A percentile compares a stretch with the other conserved stretches of the same genome.
These are phyloP conservation scores for Kuraishia piskuri DNA, from an alignment of 805 yeast genomes.

Conservation along the genomic window DNA sequence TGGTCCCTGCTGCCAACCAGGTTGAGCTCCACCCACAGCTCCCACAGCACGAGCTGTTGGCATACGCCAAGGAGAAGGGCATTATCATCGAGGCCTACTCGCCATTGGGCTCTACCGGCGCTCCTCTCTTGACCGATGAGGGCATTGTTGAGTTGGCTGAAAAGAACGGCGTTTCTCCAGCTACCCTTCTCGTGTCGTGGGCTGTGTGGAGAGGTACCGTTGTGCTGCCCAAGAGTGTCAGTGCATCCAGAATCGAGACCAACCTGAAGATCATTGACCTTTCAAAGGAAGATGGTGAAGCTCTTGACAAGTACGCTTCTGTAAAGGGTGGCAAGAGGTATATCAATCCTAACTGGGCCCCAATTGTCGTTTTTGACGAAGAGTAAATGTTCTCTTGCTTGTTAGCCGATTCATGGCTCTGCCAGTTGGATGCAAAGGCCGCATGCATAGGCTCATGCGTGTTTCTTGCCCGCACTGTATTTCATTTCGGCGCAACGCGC, in stretches of 20 bases:
- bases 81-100: conserved; percentile 67
- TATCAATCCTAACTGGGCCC: conserved; percentile 15
- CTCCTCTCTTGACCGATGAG: conserved; percentile 41
- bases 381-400: conserved; percentile 1
- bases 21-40: conserved; percentile 67
- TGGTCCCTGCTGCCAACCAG: conserved; percentile 65
- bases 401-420: neutral
- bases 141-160: conserved; percentile 34
- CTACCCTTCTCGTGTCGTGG: conserved; percentile 51
- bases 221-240: conserved; percentile 42
- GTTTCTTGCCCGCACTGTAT: too few species aligned
- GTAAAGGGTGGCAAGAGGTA: conserved; percentile 19
- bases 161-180: conserved; percentile 33
- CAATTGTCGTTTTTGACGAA: conserved; percentile 10
- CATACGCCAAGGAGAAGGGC: conserved; percentile 41
- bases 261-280: conserved; percentile 28
- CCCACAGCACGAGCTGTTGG: conserved; percentile 51
- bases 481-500: too few species aligned
- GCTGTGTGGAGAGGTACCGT: conserved; percentile 46
- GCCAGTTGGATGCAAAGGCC: neutral
- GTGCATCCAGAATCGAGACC: conserved; percentile 30
- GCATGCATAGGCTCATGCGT: too few species aligned
- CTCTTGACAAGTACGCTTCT: conserved; percentile 23
- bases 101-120: conserved; percentile 58
- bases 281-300: conserved; percentile 26